Conservation (phyloP, 116 monocot genomes). For the Cymodocea nodosa region DNA sequence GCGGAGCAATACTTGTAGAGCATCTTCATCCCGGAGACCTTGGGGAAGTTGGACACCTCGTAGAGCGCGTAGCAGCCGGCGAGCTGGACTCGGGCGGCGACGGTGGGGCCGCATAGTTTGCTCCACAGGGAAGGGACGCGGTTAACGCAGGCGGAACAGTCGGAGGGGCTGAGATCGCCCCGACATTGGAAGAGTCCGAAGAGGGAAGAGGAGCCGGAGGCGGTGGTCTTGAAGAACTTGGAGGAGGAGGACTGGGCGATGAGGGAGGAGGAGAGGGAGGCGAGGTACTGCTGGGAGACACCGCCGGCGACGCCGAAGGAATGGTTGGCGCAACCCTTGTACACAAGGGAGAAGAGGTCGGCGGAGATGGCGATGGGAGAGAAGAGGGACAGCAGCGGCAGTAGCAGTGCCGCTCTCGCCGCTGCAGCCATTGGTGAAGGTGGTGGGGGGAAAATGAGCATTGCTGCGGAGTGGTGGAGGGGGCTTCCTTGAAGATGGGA, state of each 20-base stretch:
- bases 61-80: constrained; percentile 78
- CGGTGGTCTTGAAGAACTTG: constrained; percentile 68
- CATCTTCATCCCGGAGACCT: constrained; percentile 81
- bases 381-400: background rate
- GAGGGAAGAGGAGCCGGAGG: constrained; percentile 28
- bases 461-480: too few relatives aligned
- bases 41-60: constrained; percentile 67
- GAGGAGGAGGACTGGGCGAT: constrained; percentile 30
- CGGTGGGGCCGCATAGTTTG: constrained; percentile 45
- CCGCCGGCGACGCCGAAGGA: constrained; percentile 9
- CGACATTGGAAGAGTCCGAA: constrained; percentile 90
- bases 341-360: constrained; percentile 48
- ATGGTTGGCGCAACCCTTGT: constrained; percentile 83
- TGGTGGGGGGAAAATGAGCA: too few relatives aligned
- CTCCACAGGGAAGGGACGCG: constrained; percentile 44
- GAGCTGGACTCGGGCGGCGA: constrained; percentile 77
- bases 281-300: constrained; percentile 26
- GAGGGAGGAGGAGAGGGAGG: constrained; percentile 49
- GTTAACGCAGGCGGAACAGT: constrained; percentile 64
- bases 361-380: constrained; percentile 10
- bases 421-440: too few relatives aligned
- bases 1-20: constrained; percentile 79
- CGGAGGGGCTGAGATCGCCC: constrained; percentile 50
- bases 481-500: background rate
- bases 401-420: background rate